phyloP scores from a whole-genome alignment of 805 yeast genomes.

The Maudiozyma serrabonitensis region DNA sequence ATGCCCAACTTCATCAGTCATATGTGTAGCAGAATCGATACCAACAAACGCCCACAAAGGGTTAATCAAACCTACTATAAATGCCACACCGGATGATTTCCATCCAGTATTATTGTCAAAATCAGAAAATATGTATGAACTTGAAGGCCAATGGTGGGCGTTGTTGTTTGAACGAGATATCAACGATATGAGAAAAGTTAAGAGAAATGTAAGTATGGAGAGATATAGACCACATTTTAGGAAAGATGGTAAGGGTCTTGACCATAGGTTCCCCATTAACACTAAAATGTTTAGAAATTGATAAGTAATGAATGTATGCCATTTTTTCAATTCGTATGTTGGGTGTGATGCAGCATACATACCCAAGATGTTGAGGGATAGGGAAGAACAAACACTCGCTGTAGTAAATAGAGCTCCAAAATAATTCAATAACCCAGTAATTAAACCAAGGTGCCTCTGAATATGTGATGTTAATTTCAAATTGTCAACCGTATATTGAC shows the following conservation, averaged over 20 bases:
- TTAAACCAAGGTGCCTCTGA: conserved; percentile 40
- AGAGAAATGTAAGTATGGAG: conserved; percentile 42
- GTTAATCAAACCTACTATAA: conserved; percentile 60
- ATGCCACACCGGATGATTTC: conserved; percentile 48
- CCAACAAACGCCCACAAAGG: conserved; percentile 65
- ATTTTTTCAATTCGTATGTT: conserved; percentile 33
- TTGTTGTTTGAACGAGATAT: conserved; percentile 40
- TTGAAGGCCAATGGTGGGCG: conserved; percentile 32
- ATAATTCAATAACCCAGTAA: conserved; percentile 37
- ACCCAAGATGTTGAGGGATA: conserved; percentile 45
- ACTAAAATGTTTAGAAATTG: conserved; percentile 37
- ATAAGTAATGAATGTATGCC: conserved; percentile 48
- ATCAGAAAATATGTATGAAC: conserved; percentile 44
- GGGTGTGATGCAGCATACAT: conserved; percentile 34
- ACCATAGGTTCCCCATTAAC: conserved; percentile 42
- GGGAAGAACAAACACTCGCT: conserved; percentile 48
- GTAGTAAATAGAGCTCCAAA: conserved; percentile 41
- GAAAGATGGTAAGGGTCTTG: conserved; percentile 40
- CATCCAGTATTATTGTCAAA: conserved; percentile 54
- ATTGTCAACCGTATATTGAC: neutral
- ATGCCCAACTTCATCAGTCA: conserved; percentile 47
- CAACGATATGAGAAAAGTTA: conserved; percentile 45
- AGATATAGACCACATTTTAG: conserved; percentile 42
- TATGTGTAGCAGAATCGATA: conserved; percentile 60
- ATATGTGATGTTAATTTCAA: neutral